Evolutionary conservation across 1,139 yeast genomes (phyloP), one percentile per base, ranked within the genome.

Genomic region (Taphrina flavorubra): DNA sequence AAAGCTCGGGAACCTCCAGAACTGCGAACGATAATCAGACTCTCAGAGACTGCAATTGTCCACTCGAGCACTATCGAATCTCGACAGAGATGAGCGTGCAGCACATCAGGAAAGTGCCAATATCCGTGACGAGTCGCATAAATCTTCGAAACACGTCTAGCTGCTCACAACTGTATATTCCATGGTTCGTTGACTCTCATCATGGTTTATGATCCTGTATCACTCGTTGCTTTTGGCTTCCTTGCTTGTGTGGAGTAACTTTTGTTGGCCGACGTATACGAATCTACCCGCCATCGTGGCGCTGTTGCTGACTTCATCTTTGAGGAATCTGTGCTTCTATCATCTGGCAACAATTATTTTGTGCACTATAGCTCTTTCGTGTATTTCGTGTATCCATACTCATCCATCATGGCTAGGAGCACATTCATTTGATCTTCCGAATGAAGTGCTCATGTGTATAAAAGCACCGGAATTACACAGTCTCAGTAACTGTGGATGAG

Each of bases 1-100:
- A 60, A 20, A 60, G 57, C 55, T 60, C 65, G 42, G 63, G 31
- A 18, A 16, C 25, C 42, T 53, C 58, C 58, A 53, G 58, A 18
- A 11, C 34, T 25, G 31, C 31, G 31, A 25, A 25, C 4, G 31
- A 4, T 25, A 25, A 2, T 25, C 31, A 25, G 31, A 25, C 2
- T 2, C 31, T 25, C 31, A 25, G 31, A 25, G 31, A 25, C 31
- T 25, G 31, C 31, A 25, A 25, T 4, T 25, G 31, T 25, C 31
- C 4, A 25, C 31, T 25, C 4, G 4, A 4, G 31, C 31, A 4
- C 31, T 25, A 25, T 25, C 31, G 31, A 25, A 25, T 2, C 31
- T 25, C 31, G 31, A 25, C 4, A 25, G 31, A 25, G 4, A 25
- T 25, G 31, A 25, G 31, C 4, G 31, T 25, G 4, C 31, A 25